Evolutionary conservation across 1,139 yeast genomes (phyloP).

Genomic region (Geotrichum reessii): DNA sequence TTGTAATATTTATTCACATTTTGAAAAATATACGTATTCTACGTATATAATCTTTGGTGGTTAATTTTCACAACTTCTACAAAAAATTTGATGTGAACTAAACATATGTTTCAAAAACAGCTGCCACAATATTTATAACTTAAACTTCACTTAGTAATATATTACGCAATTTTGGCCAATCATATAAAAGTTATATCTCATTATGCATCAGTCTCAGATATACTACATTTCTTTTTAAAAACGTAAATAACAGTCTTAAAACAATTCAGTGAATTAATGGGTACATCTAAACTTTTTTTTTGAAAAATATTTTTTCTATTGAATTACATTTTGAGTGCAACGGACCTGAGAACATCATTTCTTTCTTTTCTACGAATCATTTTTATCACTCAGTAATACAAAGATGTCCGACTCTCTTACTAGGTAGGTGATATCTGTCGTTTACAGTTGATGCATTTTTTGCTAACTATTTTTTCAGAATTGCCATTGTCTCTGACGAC

Average conservation of each 20-base stretch:
- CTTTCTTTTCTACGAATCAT: not conserved
- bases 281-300: not conserved
- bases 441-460: not conserved
- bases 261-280: not conserved
- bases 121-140: not conserved
- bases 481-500: slow-evolving; percentile 90
- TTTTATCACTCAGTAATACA: not conserved
- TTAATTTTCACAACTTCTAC: too few relatives aligned
- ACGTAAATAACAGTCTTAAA: not conserved
- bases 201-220: not conserved
- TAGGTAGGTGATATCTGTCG: slow-evolving; percentile 3
- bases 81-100: too few relatives aligned
- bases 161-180: not conserved
- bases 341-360: not conserved
- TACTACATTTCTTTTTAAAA: not conserved
- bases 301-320: not conserved
- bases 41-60: too few relatives aligned
- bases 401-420: slow-evolving; percentile 12
- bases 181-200: not conserved
- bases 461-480: slow-evolving; percentile 30
- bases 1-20: not conserved
- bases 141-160: not conserved
- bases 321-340: not conserved
- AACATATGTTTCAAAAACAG: not conserved
- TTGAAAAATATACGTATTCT: not conserved